Evolutionary conservation across 345 rosid genomes (phyloP).

Genomic region (Pseudoturritis turrita): DNA sequence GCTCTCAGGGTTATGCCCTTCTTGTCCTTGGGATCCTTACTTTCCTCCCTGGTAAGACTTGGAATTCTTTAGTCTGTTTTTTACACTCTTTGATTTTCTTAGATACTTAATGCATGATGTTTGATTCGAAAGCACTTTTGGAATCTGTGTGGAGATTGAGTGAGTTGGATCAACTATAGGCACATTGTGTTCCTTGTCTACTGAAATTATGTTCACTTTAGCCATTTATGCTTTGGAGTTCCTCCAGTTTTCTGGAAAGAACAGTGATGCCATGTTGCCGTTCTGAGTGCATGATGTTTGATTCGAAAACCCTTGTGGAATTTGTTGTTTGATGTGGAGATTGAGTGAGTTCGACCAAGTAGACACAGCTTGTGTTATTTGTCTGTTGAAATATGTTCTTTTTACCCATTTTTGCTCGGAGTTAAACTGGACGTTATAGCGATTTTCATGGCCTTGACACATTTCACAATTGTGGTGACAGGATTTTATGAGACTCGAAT

Average conservation of each 20-base stretch:
- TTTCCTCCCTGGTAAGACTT: constrained; percentile 71
- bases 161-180: not conserved
- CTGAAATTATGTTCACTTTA: not conserved
- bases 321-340: not conserved
- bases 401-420: not conserved
- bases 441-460: not conserved
- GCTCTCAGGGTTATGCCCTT: constrained; percentile 77
- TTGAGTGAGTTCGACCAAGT: not conserved
- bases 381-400: not conserved
- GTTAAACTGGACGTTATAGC: not conserved
- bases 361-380: not conserved
- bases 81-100: not conserved
- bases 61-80: not conserved
- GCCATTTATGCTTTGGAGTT: not conserved
- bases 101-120: not conserved
- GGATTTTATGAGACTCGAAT: constrained; percentile 86
- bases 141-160: not conserved
- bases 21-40: constrained; percentile 69
- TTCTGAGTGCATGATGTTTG: not conserved
- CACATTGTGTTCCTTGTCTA: not conserved
- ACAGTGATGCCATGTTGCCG: not conserved
- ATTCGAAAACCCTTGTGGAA: not conserved
- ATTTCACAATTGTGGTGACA: constrained; percentile 29
- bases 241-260: not conserved
- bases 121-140: not conserved